Evolutionary conservation across 2,329 filamentous ascomycete genomes (phyloP), one percentile per base, ranked within the genome.

Genomic region (Fusarium tjaetaba): DNA sequence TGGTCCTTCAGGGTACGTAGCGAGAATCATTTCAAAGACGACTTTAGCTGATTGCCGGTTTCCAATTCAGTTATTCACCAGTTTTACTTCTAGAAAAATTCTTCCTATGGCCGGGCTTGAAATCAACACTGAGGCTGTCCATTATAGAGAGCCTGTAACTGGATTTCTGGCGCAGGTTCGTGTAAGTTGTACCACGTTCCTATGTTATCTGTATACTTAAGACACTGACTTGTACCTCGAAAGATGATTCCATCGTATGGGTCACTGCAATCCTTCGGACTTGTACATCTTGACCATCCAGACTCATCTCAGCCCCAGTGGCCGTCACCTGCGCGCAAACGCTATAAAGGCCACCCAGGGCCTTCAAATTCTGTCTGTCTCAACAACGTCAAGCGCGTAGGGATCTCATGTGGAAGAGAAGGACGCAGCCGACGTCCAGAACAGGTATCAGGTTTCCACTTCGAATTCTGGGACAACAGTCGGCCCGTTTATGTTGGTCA

Each of bases 381-480:
- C 18, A 20, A 20, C 36, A 20, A 38, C 10, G 36, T 38, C 16
- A 42, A 38, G 36, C 61, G 65, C 3, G 3, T 71, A 4, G 28
- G 68, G 2, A 16, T 70, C 1, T 71, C 68, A 2, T 3, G 2
- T 9, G 68, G 68, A 1, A 39, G 30, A 22, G 2, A 8, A 11
- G 41, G 39, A 7, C 34, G 36, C 13, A 28, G 20, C 2, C 60
- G 68, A 7, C 22, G 3, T 0, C 15, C 18, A 9, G 4, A 42
- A 5, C 26, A 70, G 1, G 16, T 71, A 11, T 51, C 65, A 16
- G 68, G 68, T 1, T 38, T 71, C 14, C 43, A 46, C 32, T 59
- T 71, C n/a, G 61, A 70, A 5, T 71, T 61, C 16, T 56, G 56
- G 65, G 42, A 41, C 7, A 20, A 26, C 2, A 43, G 14, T 0